phyloP scores from a whole-genome alignment of 441 rosid species.

The Metrosideros polymorpha region DNA sequence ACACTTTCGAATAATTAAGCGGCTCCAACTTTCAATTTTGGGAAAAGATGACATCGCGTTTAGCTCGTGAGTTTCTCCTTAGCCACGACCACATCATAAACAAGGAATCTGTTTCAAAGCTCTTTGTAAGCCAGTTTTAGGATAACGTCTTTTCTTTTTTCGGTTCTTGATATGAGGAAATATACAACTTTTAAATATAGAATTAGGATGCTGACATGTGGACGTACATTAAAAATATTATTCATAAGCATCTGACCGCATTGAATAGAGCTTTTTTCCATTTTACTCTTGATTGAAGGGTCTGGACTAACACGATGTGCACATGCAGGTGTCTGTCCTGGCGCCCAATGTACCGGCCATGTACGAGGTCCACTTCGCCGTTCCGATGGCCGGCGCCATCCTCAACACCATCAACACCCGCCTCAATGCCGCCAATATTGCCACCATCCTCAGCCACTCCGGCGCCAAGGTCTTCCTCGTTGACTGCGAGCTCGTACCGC shows the following conservation, averaged over 20 bases:
- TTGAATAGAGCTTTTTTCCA: background rate
- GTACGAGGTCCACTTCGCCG: background rate
- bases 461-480: background rate
- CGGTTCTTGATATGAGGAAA: background rate
- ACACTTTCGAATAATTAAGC: background rate
- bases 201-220: background rate
- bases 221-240: background rate
- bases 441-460: background rate
- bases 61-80: background rate
- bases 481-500: background rate
- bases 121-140: background rate
- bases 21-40: no score
- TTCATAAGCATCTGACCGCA: background rate
- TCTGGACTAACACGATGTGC: background rate
- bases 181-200: background rate
- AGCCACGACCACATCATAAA: background rate
- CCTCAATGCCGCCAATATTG: background rate
- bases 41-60: background rate
- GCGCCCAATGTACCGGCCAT: background rate
- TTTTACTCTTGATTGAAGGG: background rate
- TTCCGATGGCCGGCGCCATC: background rate
- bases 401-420: background rate
- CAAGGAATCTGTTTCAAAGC: background rate
- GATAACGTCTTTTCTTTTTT: background rate
- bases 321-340: background rate